These are phyloP conservation scores for Fistulinella cinereoalba DNA, from an alignment of 1,284 basidiomycete genomes.

Conservation along the genomic window DNA sequence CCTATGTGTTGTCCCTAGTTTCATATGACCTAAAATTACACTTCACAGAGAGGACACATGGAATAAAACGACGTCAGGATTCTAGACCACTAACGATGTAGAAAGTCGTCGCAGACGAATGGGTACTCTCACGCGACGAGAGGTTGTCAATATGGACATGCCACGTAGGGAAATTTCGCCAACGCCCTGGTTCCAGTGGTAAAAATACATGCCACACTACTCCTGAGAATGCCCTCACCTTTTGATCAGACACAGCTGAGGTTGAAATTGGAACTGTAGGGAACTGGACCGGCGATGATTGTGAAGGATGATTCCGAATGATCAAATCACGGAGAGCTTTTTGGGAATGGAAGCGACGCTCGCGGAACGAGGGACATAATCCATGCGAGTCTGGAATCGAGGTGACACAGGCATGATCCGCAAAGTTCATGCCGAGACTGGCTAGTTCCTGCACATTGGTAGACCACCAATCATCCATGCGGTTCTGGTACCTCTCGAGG, in stretches of 20 bases:
- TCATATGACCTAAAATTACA: not conserved
- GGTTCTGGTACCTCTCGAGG: slow-evolving; percentile 21
- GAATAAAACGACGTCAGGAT: not conserved
- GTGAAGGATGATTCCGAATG: slow-evolving; percentile 7
- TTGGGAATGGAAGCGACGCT: slow-evolving; percentile 14
- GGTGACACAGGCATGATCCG: slow-evolving; percentile 26
- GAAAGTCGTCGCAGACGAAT: not conserved
- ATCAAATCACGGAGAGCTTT: slow-evolving; percentile 11
- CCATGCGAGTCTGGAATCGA: slow-evolving; percentile 15
- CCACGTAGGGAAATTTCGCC: not conserved
- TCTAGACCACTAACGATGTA: not conserved
- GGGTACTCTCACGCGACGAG: not conserved
- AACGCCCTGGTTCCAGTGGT: slow-evolving; percentile 5
- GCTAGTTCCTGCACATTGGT: slow-evolving; percentile 16
- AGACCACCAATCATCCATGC: slow-evolving; percentile 32
- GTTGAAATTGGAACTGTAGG: slow-evolving; percentile 1
- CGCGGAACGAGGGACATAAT: slow-evolving; percentile 6
- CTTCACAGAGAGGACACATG: not conserved
- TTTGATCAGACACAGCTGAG: not conserved
- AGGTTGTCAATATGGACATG: not conserved
- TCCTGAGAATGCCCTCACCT: too few relatives aligned
- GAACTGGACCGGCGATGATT: slow-evolving; percentile 7
- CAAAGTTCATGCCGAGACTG: slow-evolving; percentile 15
- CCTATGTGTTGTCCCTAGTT: not conserved
- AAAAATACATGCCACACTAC: too few relatives aligned